Conservation (phyloP, 139 green algal species). For the Chlorella sp. region DNA sequence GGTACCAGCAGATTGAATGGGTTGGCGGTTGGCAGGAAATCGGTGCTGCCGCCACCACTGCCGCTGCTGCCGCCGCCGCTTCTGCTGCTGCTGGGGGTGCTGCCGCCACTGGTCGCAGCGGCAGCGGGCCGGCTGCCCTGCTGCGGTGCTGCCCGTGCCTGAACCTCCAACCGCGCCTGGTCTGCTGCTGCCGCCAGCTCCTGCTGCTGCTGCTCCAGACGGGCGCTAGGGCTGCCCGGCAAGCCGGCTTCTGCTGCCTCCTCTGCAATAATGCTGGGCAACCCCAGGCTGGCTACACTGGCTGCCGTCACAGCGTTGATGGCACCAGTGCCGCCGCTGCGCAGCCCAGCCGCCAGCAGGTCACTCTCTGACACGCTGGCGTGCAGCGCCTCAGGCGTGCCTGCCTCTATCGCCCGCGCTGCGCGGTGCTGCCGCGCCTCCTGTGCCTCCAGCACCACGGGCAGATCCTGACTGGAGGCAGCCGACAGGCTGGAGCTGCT, state of each 20-base stretch:
- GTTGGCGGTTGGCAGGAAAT: neutral
- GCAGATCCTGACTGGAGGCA: neutral
- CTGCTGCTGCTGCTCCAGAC: neutral
- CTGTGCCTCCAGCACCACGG: neutral
- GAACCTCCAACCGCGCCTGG: neutral
- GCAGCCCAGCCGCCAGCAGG: neutral
- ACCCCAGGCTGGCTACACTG: no score
- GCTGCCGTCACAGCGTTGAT: no score
- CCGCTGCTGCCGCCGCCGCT: neutral
- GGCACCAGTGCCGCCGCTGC: neutral
- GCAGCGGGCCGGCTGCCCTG: neutral
- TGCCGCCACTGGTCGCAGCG: neutral
- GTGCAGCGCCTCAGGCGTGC: neutral
- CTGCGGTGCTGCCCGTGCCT: neutral
- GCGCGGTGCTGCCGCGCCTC: neutral
- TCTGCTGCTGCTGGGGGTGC: neutral
- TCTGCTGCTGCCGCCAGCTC: conserved; percentile 5
- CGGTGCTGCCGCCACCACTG: neutral
- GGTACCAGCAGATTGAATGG: neutral
- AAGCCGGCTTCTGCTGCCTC: conserved; percentile 9
- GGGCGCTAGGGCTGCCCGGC: neutral
- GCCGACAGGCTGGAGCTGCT: neutral
- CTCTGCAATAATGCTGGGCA: neutral
- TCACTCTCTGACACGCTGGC: conserved; percentile 7
- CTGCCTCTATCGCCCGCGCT: neutral